phyloP scores from a whole-genome alignment of 2,329 filamentous ascomycete genomes.

The Penicillium palitans region DNA sequence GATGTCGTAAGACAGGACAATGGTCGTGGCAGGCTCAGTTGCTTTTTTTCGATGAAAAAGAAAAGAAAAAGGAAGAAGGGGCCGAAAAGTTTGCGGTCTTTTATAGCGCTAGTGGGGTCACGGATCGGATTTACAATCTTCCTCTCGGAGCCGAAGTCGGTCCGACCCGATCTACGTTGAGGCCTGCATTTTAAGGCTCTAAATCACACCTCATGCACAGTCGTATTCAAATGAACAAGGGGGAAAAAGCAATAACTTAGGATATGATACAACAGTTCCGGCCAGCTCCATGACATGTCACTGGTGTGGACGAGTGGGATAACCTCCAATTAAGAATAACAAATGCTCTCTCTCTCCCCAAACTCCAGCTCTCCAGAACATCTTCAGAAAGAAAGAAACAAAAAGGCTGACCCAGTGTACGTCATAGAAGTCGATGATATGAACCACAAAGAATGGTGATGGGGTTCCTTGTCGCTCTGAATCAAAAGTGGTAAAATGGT shows the following conservation, averaged over 20 bases:
- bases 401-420: neutral
- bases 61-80: conserved; percentile 42
- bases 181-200: neutral
- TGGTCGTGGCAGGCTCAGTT: conserved; percentile 70
- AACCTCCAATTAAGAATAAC: neutral
- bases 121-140: conserved; percentile 29
- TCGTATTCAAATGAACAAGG: neutral
- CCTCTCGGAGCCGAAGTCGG: conserved; percentile 1
- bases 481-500: neutral
- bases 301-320: neutral
- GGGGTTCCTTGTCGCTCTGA: neutral
- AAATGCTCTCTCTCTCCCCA: neutral
- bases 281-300: neutral
- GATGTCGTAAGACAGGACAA: conserved; percentile 51
- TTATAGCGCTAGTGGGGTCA: conserved; percentile 34
- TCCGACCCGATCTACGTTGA: neutral
- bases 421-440: neutral
- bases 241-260: neutral
- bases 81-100: conserved; percentile 21
- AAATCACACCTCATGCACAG: neutral
- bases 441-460: neutral
- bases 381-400: neutral
- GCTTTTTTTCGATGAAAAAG: conserved; percentile 57
- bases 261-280: conserved; percentile 2
- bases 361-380: neutral